Evolutionary conservation across 1,284 basidiomycete genomes (phyloP).

Genomic region (Melampsora americana): DNA sequence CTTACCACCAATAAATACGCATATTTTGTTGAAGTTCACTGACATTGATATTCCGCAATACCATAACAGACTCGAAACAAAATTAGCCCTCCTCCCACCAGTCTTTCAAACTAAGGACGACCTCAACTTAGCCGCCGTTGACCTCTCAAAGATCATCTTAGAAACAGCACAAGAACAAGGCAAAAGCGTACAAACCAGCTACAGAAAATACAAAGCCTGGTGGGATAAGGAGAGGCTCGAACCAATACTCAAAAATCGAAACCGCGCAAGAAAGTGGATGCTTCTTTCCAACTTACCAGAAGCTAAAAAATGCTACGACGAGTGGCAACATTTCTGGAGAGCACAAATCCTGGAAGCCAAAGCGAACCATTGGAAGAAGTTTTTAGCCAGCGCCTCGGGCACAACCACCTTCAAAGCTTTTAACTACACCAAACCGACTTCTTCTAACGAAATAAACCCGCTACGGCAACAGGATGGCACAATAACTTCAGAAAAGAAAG

Average conservation of each 20-base stretch:
- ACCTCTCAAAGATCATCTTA: background rate
- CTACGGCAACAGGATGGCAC: background rate
- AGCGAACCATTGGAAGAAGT: background rate
- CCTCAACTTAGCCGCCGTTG: too few species aligned
- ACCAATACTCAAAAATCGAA: too few species aligned
- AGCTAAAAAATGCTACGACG: background rate
- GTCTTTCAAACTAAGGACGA: background rate
- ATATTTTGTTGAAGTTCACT: too few species aligned
- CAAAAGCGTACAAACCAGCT: background rate
- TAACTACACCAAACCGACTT: background rate
- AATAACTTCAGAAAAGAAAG: background rate
- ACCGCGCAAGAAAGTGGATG: background rate
- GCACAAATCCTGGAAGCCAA: background rate
- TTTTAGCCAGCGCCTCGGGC: background rate
- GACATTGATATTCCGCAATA: too few species aligned
- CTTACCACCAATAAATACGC: background rate
- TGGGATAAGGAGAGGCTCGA: too few species aligned
- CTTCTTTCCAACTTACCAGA: background rate
- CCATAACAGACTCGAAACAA: too few species aligned
- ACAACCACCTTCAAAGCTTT: background rate
- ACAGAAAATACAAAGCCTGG: background rate
- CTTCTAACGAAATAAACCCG: background rate
- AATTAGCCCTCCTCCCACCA: background rate
- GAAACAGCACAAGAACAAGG: too few species aligned
- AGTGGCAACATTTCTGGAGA: slow-evolving; percentile 5